Percentiles rank a stretch among this genome's conserved stretches.
Evolutionary conservation across 2,329 filamentous ascomycete species (phyloP).

Genomic region (Diplodia seriata): DNA sequence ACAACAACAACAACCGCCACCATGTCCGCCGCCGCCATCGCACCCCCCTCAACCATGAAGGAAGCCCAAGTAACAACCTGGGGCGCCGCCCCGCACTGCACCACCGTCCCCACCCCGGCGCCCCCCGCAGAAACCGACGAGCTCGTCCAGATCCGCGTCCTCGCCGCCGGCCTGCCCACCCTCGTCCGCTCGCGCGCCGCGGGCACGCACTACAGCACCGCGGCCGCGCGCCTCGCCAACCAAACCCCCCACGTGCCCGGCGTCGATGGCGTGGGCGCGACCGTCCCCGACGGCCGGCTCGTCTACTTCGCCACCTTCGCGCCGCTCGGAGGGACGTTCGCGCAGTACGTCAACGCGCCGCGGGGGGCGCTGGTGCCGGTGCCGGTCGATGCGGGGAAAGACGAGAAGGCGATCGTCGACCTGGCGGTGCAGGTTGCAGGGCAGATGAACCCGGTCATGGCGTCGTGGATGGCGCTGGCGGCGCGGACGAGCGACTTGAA

Average conservation of each 20-base stretch:
- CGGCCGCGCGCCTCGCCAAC: conserved; percentile 39
- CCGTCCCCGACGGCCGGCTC: conserved; percentile 51
- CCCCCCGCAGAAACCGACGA: conserved; percentile 42
- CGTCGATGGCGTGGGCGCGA: conserved; percentile 60
- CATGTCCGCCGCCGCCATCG: not conserved
- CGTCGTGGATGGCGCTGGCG: conserved; percentile 64
- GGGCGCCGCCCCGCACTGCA: conserved; percentile 46
- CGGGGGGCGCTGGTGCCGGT: conserved; percentile 50
- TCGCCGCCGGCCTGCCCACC: conserved; percentile 61
- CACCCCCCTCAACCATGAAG: conserved; percentile 41
- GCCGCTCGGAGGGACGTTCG: conserved; percentile 52
- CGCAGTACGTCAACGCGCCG: conserved; percentile 59
- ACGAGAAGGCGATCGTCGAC: no score
- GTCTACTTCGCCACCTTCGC: conserved; percentile 59
- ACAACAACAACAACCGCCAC: not conserved
- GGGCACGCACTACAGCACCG: conserved; percentile 60
- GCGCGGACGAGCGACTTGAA: conserved; percentile 49
- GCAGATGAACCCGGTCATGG: conserved; percentile 62
- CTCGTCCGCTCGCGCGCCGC: conserved; percentile 61
- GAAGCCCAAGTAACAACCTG: conserved; percentile 53
- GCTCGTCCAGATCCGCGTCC: conserved; percentile 59
- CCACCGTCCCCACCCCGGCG: conserved; percentile 38
- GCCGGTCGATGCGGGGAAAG: conserved; percentile 38
- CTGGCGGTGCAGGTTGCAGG: conserved; percentile 61
- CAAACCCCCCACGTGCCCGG: conserved; percentile 61